Evolutionary conservation across 2,329 filamentous ascomycete genomes (phyloP).

Genomic region (Botrytis cinerea): DNA sequence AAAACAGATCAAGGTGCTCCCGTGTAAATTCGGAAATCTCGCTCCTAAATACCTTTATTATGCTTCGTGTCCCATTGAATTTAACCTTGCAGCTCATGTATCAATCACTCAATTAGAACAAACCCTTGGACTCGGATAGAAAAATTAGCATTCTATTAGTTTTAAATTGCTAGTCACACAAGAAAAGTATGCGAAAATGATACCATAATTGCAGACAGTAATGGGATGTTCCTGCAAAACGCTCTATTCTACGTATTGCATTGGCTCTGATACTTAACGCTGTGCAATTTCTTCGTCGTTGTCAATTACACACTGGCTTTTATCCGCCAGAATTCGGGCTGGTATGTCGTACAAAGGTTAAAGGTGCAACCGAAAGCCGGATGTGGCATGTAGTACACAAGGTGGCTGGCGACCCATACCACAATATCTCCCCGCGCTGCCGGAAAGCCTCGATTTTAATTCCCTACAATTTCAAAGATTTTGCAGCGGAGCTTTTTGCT

Average conservation of each 20-base stretch:
- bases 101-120: not conserved
- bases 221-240: not conserved
- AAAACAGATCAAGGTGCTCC: not conserved
- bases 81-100: conserved; percentile 3
- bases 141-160: not conserved
- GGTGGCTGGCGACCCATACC: not conserved
- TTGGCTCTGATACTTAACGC: not conserved
- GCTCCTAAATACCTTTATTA: conserved; percentile 14
- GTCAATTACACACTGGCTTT: not conserved
- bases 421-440: not conserved
- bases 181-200: not conserved
- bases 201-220: not conserved
- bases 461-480: not conserved
- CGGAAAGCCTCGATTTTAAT: not conserved
- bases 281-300: not conserved
- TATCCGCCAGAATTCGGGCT: not conserved
- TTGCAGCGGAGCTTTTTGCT: not conserved
- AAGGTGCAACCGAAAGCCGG: not conserved
- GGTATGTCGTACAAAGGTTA: not conserved
- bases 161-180: not conserved
- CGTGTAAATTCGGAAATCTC: not conserved
- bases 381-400: not conserved
- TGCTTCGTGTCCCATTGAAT: not conserved
- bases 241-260: not conserved
- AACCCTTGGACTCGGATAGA: not conserved